phyloP scores from a whole-genome alignment of 352 stramenopile genomes.

The Pythium rhizo-oryzae region DNA sequence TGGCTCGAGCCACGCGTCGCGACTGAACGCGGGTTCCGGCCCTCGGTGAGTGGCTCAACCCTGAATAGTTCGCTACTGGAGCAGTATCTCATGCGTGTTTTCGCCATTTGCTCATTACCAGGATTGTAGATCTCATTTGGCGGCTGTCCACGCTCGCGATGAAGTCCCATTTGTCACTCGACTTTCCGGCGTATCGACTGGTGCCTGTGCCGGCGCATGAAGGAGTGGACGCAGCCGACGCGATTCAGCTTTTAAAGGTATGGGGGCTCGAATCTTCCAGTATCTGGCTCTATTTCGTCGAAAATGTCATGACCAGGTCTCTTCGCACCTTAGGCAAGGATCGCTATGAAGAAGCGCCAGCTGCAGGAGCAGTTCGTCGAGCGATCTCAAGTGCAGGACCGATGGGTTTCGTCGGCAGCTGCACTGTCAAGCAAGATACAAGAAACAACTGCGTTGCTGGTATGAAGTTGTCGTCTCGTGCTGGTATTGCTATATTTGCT shows the following conservation, averaged over 20 bases:
- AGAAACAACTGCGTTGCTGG: slow-evolving; percentile 34
- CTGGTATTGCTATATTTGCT: not conserved
- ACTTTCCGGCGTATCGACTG: slow-evolving; percentile 25
- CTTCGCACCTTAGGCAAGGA: slow-evolving; percentile 27
- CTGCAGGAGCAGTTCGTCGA: slow-evolving; percentile 45
- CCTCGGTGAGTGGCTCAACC: slow-evolving; percentile 32
- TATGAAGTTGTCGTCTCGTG: slow-evolving; percentile 10
- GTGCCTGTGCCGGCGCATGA: slow-evolving; percentile 8
- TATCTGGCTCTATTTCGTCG: no score
- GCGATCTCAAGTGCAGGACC: slow-evolving; percentile 43
- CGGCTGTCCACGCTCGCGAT: slow-evolving; percentile 47
- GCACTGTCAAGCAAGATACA: slow-evolving; percentile 43
- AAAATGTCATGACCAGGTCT: no score
- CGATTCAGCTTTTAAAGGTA: slow-evolving; percentile 32
- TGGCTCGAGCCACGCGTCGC: slow-evolving; percentile 54
- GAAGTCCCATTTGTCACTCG: slow-evolving; percentile 31
- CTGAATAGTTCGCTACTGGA: not conserved
- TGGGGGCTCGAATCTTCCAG: not conserved
- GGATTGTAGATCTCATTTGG: slow-evolving; percentile 59
- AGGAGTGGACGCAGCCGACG: slow-evolving; percentile 26
- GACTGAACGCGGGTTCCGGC: slow-evolving; percentile 54
- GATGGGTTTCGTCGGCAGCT: slow-evolving; percentile 42
- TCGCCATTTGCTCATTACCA: slow-evolving; percentile 4
- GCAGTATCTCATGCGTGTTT: not conserved
- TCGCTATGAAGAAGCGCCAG: slow-evolving; percentile 45